A percentile compares a stretch with the other conserved stretches of the same genome.
phyloP scores from a whole-genome alignment of 768 basidiomycete species.

The Galerina marginata region DNA sequence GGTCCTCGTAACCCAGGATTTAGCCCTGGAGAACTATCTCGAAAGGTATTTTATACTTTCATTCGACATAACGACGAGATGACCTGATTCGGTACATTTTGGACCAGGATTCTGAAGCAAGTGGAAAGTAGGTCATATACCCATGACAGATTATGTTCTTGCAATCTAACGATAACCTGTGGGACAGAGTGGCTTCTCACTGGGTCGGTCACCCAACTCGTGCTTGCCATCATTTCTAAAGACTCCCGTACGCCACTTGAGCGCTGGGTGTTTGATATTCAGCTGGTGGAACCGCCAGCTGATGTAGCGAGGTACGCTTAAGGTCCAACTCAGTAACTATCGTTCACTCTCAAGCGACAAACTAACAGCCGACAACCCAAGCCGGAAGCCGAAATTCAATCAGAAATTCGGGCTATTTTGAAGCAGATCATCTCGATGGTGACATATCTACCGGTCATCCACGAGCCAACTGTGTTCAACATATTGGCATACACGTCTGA shows the following conservation, averaged over 20 bases:
- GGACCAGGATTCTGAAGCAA: conserved; percentile 81
- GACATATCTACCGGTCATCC: conserved; percentile 94
- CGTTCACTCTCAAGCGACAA: conserved; percentile 8
- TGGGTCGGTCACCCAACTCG: conserved; percentile 91
- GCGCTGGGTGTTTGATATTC: conserved; percentile 98
- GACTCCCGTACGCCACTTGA: conserved; percentile 92
- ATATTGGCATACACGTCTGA: conserved; percentile 95
- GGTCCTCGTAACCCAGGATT: conserved; percentile 92
- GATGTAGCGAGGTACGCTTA: conserved; percentile 48
- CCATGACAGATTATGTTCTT: not conserved
- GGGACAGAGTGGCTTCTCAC: conserved; percentile 88
- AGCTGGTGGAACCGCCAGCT: conserved; percentile 71
- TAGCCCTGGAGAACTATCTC: conserved; percentile 93
- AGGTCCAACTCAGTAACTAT: conserved; percentile 2
- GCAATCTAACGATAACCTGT: not conserved
- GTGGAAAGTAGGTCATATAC: conserved; percentile 75
- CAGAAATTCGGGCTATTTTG: conserved; percentile 96
- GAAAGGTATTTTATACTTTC: conserved; percentile 66
- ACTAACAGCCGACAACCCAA: conserved; percentile 58
- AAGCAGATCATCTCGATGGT: conserved; percentile 98
- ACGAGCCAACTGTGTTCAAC: conserved; percentile 96
- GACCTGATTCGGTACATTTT: not conserved
- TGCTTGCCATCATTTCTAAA: conserved; percentile 94
- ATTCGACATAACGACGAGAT: too few relatives aligned
- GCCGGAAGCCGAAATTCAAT: conserved; percentile 89